Base-by-base conservation (phyloP, 768 basidiomycete genomes). In the Agaricus subrufescens region DNA sequence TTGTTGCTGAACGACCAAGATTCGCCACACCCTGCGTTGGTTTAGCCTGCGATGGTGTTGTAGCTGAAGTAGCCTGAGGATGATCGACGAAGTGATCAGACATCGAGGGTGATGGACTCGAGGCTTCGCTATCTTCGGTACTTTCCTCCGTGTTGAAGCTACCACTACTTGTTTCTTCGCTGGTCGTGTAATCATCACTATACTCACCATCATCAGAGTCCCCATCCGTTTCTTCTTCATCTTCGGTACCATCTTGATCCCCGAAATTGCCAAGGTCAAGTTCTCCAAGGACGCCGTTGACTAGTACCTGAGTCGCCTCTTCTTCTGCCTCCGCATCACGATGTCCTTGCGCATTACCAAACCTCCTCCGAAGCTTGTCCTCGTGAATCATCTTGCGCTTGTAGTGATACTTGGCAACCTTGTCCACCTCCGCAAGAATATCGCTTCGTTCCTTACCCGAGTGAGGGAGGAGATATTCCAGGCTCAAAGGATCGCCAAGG, bases 301-400 rank as follows among this genome's bases (percentile, higher is more conserved):
- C 84, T 39, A 98, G 75, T 14, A 80, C 85, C 58, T 83, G 84
- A 4, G 89, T 81, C n/a, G 87, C 88, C 64, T 94, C 89, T 60
- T 97, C 92, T 65, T 91, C 89, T 1, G 81, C 84, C 58, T 86
- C 84, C 1, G 80, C 82, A 45, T 82, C 84, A 4, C 27, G 70
- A 25, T 58, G 48, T 29, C 68, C 71, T 57, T 80, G 78, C 19
- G 75, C 78, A 54, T 82, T 81, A 43, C 84, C 83, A 69, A 99
- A 94, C 39, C 94, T 80, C 46, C 87, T 78, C n/a, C 93, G 81
- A 46, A 98, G 76, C 72, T 91, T 95, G 65, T 87, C 88, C 71
- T 99, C 97, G 65, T 97, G 89, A 9, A 91, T 78, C 27, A 98
- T 77, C 75, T 99, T 99, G 58, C 95, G 81, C 67, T 89, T 86